Conservation (phyloP, 2,329 filamentous ascomycete species). For the Aspergillus sp. region DNA sequence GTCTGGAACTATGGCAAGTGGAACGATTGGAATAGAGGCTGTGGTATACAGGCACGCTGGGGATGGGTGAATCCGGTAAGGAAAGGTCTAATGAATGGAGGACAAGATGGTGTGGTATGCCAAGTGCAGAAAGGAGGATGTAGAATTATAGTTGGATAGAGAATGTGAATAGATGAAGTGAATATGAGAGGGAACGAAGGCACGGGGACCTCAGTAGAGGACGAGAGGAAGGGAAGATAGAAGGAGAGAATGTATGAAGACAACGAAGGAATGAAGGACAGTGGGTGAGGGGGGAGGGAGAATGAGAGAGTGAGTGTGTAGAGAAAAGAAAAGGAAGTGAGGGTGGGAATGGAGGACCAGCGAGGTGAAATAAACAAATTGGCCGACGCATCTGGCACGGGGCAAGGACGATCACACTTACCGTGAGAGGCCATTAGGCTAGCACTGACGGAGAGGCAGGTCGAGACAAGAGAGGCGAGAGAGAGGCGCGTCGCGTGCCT, state of each 20-base stretch:
- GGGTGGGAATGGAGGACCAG: slow-evolving; percentile 29
- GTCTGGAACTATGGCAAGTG: not conserved
- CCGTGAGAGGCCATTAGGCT: slow-evolving; percentile 35
- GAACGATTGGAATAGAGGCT: not conserved
- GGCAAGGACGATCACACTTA: slow-evolving; percentile 34
- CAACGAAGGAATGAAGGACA: slow-evolving; percentile 21
- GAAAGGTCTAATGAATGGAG: not conserved
- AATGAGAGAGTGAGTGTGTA: slow-evolving; percentile 10
- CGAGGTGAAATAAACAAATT: slow-evolving; percentile 42
- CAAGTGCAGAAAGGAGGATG: not conserved
- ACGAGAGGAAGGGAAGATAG: slow-evolving; percentile 8
- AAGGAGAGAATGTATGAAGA: slow-evolving; percentile 7
- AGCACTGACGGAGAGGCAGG: slow-evolving; percentile 19
- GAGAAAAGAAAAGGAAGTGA: slow-evolving; percentile 26
- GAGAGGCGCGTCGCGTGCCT: slow-evolving; percentile 38
- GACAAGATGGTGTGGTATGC: not conserved
- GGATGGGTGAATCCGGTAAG: not conserved
- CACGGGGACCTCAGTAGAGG: not conserved
- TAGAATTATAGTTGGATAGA: slow-evolving; percentile 1
- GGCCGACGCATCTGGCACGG: slow-evolving; percentile 26
- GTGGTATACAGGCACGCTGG: not conserved
- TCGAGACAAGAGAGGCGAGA: slow-evolving; percentile 14
- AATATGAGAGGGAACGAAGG: not conserved
- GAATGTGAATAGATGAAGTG: slow-evolving; percentile 1
- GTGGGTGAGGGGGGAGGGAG: slow-evolving; percentile 4